Evolutionary conservation across 164 flowering plant genomes (phyloP).

Genomic region (Cinnamomum chago): DNA sequence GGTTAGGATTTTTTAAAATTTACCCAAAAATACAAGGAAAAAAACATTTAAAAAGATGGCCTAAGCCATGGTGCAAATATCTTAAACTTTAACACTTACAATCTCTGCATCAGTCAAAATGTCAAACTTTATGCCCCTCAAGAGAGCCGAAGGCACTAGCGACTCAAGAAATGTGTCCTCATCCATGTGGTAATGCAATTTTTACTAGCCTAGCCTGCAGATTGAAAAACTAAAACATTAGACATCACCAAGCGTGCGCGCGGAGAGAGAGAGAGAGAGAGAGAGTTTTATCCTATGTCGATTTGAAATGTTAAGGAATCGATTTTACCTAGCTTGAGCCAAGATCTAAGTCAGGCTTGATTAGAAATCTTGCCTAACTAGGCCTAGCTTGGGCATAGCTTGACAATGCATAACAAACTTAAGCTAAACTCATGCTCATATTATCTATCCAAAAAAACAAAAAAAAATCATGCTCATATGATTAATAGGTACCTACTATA

Average conservation of each 20-base stretch:
- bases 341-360: too few species aligned
- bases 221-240: too few species aligned
- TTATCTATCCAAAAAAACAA: too few species aligned
- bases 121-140: constrained; percentile 42
- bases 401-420: too few species aligned
- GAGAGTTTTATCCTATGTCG: background rate
- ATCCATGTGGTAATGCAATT: constrained; percentile 3
- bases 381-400: too few species aligned
- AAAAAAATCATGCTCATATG: too few species aligned
- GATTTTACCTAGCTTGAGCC: too few species aligned
- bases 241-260: background rate
- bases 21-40: background rate
- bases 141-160: constrained; percentile 33
- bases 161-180: background rate
- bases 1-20: background rate
- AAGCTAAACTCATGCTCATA: too few species aligned
- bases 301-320: too few species aligned
- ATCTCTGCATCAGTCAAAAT: constrained; percentile 46
- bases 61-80: background rate
- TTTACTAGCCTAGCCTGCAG: background rate
- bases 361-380: too few species aligned
- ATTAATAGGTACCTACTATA: too few species aligned
- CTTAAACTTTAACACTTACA: constrained; percentile 32
- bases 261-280: too few species aligned
- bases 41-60: background rate